Conservation (phyloP, 768 basidiomycete species). For the Suillus alpinus region DNA sequence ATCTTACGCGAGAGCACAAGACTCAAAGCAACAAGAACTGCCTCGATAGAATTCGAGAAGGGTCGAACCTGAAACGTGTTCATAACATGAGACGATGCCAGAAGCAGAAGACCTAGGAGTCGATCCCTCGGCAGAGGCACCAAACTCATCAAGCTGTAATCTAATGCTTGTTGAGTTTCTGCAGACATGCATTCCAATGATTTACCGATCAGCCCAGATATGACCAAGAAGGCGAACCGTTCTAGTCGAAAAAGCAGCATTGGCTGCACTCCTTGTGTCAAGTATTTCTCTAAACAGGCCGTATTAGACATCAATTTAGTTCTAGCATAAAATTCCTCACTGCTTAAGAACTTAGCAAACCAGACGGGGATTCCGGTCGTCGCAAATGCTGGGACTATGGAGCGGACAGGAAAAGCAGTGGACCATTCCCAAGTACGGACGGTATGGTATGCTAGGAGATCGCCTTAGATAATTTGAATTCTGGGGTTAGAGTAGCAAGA, state of each 20-base stretch:
- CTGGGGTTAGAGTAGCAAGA: constrained; percentile 6
- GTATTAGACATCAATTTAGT: constrained; percentile 6
- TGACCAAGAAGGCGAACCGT: constrained; percentile 28
- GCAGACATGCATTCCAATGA: neutral
- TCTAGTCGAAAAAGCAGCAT: constrained; percentile 27
- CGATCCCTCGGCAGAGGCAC: constrained; percentile 16
- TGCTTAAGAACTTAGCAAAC: constrained; percentile 11
- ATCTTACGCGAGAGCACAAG: constrained; percentile 25
- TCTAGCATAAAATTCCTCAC: constrained; percentile 19
- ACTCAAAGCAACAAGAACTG: constrained; percentile 28
- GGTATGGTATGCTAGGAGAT: constrained; percentile 25
- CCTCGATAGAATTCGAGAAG: constrained; percentile 39
- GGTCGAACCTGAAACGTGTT: constrained; percentile 38
- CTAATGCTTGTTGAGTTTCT: constrained; percentile 15
- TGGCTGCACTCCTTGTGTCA: constrained; percentile 6
- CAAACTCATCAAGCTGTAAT: constrained; percentile 23
- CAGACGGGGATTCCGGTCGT: constrained; percentile 34
- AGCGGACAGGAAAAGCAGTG: constrained; percentile 32
- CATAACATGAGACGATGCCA: constrained; percentile 36
- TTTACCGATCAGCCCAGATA: constrained; percentile 34
- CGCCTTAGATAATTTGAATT: constrained; percentile 17
- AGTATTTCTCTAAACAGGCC: constrained; percentile 10
- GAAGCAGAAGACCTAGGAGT: constrained; percentile 23
- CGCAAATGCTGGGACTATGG: constrained; percentile 29
- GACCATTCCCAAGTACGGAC: constrained; percentile 39